Evolutionary conservation across 2,329 filamentous ascomycete genomes (phyloP).

Genomic region (Sclerotinia nivalis): DNA sequence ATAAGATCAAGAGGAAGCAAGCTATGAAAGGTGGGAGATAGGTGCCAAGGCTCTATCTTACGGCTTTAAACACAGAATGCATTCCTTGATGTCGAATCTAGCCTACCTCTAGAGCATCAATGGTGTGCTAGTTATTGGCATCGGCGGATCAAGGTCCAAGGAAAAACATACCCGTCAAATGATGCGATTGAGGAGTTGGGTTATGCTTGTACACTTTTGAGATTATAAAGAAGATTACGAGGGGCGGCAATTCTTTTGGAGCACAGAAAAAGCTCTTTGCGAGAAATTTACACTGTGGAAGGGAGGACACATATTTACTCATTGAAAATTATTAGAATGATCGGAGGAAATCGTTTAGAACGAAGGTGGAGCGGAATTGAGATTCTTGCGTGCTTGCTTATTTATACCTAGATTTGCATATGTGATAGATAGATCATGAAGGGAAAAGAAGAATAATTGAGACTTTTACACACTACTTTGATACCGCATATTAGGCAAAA

Average conservation of each 20-base stretch:
- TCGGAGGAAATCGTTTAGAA: not conserved
- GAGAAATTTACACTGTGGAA: not conserved
- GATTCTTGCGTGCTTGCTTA: not conserved
- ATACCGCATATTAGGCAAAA: no score
- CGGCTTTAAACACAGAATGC: not conserved
- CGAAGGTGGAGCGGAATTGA: not conserved
- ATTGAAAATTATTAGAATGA: not conserved
- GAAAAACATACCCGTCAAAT: not conserved
- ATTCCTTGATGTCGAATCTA: not conserved
- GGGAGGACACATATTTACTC: not conserved
- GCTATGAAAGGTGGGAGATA: conserved; percentile 37
- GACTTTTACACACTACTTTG: not conserved
- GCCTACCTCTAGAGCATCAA: not conserved
- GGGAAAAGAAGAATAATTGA: not conserved
- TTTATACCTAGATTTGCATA: conserved; percentile 5
- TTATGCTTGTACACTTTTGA: not conserved
- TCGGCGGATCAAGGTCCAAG: not conserved
- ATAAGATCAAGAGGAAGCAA: conserved; percentile 59
- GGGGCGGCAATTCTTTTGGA: not conserved
- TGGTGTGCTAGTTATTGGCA: not conserved
- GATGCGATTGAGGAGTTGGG: not conserved
- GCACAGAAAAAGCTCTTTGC: not conserved
- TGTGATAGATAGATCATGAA: not conserved
- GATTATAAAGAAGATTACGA: not conserved
- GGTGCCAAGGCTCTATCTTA: conserved; percentile 13